Evolutionary conservation across 306 rosid genomes (phyloP).

Genomic region (Begonia peltatifolia): DNA sequence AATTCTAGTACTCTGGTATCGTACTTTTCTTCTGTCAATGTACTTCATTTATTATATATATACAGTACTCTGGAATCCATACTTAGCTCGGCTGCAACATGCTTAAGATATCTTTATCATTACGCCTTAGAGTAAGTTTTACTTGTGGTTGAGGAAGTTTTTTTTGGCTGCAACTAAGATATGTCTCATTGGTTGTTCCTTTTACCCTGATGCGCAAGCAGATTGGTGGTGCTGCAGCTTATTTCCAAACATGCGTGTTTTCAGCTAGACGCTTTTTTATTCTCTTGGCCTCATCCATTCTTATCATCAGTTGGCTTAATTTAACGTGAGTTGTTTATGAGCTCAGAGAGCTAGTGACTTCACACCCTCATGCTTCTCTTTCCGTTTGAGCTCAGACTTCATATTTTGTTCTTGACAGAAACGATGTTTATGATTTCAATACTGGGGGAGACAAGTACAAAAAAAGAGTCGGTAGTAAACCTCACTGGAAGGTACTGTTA

Average conservation of each 20-base stretch:
- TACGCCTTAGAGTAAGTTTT: too few relatives aligned
- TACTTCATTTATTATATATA: too few relatives aligned
- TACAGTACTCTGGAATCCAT: too few relatives aligned
- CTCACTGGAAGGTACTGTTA: conserved; percentile 56
- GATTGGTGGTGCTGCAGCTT: conserved; percentile 85
- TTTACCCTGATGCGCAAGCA: conserved; percentile 8
- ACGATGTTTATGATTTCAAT: conserved; percentile 77
- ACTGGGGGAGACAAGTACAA: conserved; percentile 88
- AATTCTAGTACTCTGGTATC: too few relatives aligned
- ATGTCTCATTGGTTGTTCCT: too few relatives aligned
- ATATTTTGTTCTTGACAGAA: conserved; percentile 26
- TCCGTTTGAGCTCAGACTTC: neutral
- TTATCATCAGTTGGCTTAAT: conserved; percentile 81
- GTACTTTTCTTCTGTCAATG: too few relatives aligned
- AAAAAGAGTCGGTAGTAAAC: conserved; percentile 70
- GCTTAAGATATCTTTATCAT: too few relatives aligned
- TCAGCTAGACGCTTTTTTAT: conserved; percentile 36
- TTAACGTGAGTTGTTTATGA: conserved; percentile 17
- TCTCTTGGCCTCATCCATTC: conserved; percentile 63
- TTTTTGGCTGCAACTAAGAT: neutral
- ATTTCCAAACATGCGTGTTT: conserved; percentile 52
- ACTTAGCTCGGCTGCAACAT: too few relatives aligned
- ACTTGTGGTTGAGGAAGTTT: neutral
- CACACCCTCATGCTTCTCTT: neutral
- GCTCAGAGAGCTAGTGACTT: conserved; percentile 1